A percentile compares a stretch with the other conserved stretches of the same genome.
Conservation (phyloP, 768 basidiomycete genomes). For the Russula dissimulans region DNA sequence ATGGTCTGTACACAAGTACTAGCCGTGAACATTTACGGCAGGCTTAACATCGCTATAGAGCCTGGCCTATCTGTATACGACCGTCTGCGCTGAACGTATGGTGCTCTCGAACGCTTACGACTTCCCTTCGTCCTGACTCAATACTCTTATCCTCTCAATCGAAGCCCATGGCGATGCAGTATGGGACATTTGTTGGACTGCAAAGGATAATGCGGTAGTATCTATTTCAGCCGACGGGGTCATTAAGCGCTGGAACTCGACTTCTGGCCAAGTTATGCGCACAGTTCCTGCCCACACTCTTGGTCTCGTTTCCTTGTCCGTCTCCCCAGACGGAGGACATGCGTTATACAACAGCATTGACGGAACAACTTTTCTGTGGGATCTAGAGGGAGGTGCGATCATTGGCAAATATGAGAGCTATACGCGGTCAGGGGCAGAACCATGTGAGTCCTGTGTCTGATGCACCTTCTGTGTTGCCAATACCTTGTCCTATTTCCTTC, state of each 20-base stretch:
- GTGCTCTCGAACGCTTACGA: constrained; percentile 7
- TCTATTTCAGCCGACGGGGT: constrained; percentile 74
- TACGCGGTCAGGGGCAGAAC: constrained; percentile 50
- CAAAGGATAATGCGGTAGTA: constrained; percentile 45
- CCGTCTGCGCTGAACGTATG: constrained; percentile 72
- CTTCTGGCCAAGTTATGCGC: constrained; percentile 50
- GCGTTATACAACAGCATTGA: constrained; percentile 80
- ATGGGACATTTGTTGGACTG: constrained; percentile 71
- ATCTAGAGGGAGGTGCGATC: constrained; percentile 52
- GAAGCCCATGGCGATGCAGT: constrained; percentile 72
- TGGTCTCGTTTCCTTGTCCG: constrained; percentile 75
- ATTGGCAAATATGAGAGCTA: constrained; percentile 69
- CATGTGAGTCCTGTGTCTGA: constrained; percentile 41
- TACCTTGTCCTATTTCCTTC: neutral
- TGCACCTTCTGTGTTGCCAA: neutral
- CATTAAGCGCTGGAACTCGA: constrained; percentile 63
- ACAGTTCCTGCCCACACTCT: constrained; percentile 70
- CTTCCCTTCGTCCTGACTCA: constrained; percentile 16
- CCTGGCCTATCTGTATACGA: constrained; percentile 62
- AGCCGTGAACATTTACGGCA: neutral
- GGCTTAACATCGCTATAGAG: constrained; percentile 34
- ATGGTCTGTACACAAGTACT: constrained; percentile 7
- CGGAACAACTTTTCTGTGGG: constrained; percentile 70
- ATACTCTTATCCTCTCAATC: constrained; percentile 25
- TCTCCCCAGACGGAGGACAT: constrained; percentile 50